Evolutionary conservation across 148 eudicot genomes (phyloP).

Genomic region (Fagopyrum esculentum): DNA sequence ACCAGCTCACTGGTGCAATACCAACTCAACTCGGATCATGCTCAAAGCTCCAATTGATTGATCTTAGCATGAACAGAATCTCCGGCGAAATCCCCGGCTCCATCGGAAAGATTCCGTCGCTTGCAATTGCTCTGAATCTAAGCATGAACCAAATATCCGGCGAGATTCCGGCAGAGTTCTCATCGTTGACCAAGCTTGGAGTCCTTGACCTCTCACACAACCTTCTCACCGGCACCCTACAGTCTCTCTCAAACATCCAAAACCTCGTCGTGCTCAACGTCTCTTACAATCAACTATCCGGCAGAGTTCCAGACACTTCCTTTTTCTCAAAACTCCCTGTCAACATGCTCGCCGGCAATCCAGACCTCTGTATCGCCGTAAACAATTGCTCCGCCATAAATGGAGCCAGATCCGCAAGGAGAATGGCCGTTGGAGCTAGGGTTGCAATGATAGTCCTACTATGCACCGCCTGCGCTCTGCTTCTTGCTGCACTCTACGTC

Average conservation of each 20-base stretch:
- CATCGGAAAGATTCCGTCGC: conserved; percentile 63
- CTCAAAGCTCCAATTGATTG: conserved; percentile 71
- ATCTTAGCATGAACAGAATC: conserved; percentile 53
- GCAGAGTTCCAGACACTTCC: conserved; percentile 55
- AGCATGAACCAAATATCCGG: conserved; percentile 83
- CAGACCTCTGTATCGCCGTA: conserved; percentile 40
- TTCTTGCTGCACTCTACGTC: conserved; percentile 54
- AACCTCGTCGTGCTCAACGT: conserved; percentile 74
- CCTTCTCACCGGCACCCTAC: conserved; percentile 53
- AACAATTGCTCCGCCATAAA: conserved; percentile 22
- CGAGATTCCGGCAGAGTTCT: conserved; percentile 56
- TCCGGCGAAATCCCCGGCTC: conserved; percentile 67
- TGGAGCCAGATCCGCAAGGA: conserved; percentile 14
- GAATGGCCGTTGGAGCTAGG: conserved; percentile 33
- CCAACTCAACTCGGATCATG: conserved; percentile 70
- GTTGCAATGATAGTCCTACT: conserved; percentile 67
- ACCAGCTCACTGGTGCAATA: conserved; percentile 55
- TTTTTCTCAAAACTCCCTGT: conserved; percentile 66
- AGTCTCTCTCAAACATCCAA: conserved; percentile 40
- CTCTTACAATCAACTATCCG: conserved; percentile 65
- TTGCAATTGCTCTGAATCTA: conserved; percentile 75
- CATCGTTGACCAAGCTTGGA: conserved; percentile 60
- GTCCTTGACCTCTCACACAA: conserved; percentile 78
- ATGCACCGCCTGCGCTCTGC: conserved; percentile 46
- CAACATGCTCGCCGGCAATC: conserved; percentile 51